Evolutionary conservation across 2,329 filamentous ascomycete species (phyloP).

Genomic region (Hirsutella minnesotensis): DNA sequence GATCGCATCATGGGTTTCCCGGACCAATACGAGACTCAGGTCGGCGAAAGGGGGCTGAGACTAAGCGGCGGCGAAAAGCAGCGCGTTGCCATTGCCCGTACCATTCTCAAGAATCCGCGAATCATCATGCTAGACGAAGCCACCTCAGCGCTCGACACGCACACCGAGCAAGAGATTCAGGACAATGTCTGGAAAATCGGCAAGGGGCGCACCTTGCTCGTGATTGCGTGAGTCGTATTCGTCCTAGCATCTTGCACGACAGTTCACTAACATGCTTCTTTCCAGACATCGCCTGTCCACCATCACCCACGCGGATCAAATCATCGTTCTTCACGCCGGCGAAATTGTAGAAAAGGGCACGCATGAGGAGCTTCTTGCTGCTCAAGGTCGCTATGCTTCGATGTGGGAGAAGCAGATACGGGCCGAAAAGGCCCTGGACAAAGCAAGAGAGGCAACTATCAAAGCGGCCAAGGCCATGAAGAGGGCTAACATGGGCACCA

Average conservation of each 20-base stretch:
- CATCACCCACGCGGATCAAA: conserved; percentile 77
- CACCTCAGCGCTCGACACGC: conserved; percentile 80
- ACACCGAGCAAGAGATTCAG: conserved; percentile 90
- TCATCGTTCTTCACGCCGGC: conserved; percentile 68
- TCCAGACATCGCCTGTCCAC: conserved; percentile 66
- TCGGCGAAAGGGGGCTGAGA: conserved; percentile 78
- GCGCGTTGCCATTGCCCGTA: conserved; percentile 83
- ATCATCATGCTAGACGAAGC: conserved; percentile 92
- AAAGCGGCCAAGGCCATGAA: conserved; percentile 27
- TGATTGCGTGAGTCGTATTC: conserved; percentile 63
- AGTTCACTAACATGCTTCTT: conserved; percentile 9
- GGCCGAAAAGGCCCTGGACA: conserved; percentile 50
- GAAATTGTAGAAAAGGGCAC: conserved; percentile 66
- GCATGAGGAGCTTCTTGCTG: conserved; percentile 61
- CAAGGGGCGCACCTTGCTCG: conserved; percentile 78
- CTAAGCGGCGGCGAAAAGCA: conserved; percentile 90
- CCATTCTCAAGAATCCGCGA: conserved; percentile 80
- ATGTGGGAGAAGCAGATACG: conserved; percentile 88
- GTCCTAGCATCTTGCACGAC: neutral
- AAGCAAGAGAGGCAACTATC: conserved; percentile 22
- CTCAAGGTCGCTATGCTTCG: conserved; percentile 62
- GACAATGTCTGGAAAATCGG: conserved; percentile 72
- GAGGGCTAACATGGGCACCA: conserved; percentile 35
- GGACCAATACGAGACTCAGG: conserved; percentile 78
- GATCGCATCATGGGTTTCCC: conserved; percentile 85